These are phyloP conservation scores for Magnolia officinalis DNA, from an alignment of 164 flowering plant genomes.

Conservation along the genomic window DNA sequence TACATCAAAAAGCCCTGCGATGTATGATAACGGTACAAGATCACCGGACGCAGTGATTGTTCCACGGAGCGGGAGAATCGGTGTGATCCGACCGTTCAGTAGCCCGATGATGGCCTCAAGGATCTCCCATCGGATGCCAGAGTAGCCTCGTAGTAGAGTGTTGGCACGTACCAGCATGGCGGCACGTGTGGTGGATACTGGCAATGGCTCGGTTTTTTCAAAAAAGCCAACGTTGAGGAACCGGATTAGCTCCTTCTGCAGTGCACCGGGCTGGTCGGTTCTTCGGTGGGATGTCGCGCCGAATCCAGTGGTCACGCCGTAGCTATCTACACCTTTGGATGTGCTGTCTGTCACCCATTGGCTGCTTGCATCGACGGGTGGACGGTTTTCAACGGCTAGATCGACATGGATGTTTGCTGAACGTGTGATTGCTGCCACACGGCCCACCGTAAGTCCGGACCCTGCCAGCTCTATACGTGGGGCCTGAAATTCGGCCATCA, in stretches of 20 bases:
- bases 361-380: conserved; percentile 8
- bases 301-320: conserved; percentile 13
- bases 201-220: not conserved
- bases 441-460: conserved; percentile 43
- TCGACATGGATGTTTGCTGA: conserved; percentile 6
- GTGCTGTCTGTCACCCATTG: conserved; percentile 14
- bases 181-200: conserved; percentile 21
- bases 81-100: conserved; percentile 27
- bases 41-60: conserved; percentile 46
- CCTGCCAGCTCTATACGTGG: conserved; percentile 46
- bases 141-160: conserved; percentile 37
- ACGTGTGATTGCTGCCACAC: conserved; percentile 53
- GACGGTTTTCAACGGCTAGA: not conserved
- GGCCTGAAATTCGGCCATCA: conserved; percentile 55
- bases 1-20: conserved; percentile 41
- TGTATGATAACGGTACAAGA: conserved; percentile 41
- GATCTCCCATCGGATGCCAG: conserved; percentile 37
- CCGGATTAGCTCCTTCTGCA: conserved; percentile 16
- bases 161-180: conserved; percentile 37
- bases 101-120: conserved; percentile 24
- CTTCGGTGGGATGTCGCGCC: conserved; percentile 15
- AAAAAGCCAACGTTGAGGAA: conserved; percentile 14
- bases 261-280: conserved; percentile 8
- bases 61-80: conserved; percentile 32
- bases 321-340: conserved; percentile 9